Conservation (phyloP, 495 filamentous ascomycete genomes). For the Aspergillus funiculosus region DNA sequence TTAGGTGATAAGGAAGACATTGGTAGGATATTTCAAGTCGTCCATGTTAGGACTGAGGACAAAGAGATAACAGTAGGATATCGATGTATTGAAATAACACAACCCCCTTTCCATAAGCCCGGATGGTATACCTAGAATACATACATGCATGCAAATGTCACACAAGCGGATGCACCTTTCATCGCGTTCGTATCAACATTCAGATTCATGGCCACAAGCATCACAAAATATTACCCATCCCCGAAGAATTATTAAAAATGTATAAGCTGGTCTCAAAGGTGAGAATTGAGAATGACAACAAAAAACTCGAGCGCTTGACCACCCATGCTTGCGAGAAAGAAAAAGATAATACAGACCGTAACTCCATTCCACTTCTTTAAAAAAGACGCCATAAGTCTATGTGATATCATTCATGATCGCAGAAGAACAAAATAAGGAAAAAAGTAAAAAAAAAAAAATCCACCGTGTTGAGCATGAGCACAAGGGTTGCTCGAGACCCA, state of each 20-base stretch:
- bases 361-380: slow-evolving; percentile 33
- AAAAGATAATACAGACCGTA: slow-evolving; percentile 20
- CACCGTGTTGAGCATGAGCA: slow-evolving; percentile 6
- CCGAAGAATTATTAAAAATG: slow-evolving; percentile 9
- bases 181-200: slow-evolving; percentile 21
- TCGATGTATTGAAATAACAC: slow-evolving; percentile 8
- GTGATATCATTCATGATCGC: slow-evolving; percentile 19
- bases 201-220: slow-evolving; percentile 4
- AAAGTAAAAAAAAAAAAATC: slow-evolving; percentile 14
- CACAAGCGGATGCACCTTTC: slow-evolving; percentile 18
- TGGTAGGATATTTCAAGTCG: too few species aligned
- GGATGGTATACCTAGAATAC: slow-evolving; percentile 14
- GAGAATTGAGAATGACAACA: slow-evolving; percentile 7
- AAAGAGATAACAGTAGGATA: not conserved
- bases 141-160: slow-evolving; percentile 17
- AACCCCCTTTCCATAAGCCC: not conserved
- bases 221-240: not conserved
- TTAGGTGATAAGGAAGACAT: too few species aligned
- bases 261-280: not conserved
- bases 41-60: too few species aligned
- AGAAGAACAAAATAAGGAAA: slow-evolving; percentile 13
- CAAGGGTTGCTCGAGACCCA: not conserved
- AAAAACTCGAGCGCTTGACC: slow-evolving; percentile 14
- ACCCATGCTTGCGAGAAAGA: slow-evolving; percentile 22
- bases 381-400: slow-evolving; percentile 41